These are phyloP conservation scores for Gaeumannomyces tritici DNA, from an alignment of 2,329 filamentous ascomycete species.

Conservation along the genomic window DNA sequence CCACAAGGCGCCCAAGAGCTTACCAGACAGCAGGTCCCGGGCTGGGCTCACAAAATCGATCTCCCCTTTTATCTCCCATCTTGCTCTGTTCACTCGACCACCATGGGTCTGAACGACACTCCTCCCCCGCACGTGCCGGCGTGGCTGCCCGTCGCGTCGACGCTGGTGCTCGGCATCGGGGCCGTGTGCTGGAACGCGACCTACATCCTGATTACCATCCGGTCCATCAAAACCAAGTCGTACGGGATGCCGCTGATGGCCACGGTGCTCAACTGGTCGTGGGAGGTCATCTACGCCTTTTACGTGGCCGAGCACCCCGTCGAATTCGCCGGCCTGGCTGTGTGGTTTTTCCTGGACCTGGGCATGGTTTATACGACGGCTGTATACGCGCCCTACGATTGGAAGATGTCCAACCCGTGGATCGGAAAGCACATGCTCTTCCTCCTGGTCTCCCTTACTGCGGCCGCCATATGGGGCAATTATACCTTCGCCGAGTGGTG, in stretches of 20 bases:
- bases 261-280: constrained; percentile 38
- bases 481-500: constrained; percentile 37
- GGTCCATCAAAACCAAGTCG: constrained; percentile 33
- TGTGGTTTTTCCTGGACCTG: constrained; percentile 40
- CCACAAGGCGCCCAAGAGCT: no score
- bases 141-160: constrained; percentile 28
- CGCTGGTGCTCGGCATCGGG: constrained; percentile 23
- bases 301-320: constrained; percentile 32
- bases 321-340: constrained; percentile 31
- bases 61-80: not conserved
- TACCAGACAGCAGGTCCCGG: no score
- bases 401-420: constrained; percentile 25
- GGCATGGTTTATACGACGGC: constrained; percentile 35
- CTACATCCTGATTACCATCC: constrained; percentile 37
- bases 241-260: constrained; percentile 40
- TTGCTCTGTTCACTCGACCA: not conserved
- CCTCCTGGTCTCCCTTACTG: constrained; percentile 24
- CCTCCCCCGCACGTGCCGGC: constrained; percentile 19
- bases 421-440: constrained; percentile 29
- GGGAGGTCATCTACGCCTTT: constrained; percentile 40
- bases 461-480: constrained; percentile 26
- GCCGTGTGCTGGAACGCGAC: constrained; percentile 28
- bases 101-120: constrained; percentile 29
- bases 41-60: not conserved
- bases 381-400: constrained; percentile 32